Percentiles rank a stretch among this genome's conserved stretches.
Conservation (phyloP, 169 alveolate species). For the Miamiensis avidus region DNA sequence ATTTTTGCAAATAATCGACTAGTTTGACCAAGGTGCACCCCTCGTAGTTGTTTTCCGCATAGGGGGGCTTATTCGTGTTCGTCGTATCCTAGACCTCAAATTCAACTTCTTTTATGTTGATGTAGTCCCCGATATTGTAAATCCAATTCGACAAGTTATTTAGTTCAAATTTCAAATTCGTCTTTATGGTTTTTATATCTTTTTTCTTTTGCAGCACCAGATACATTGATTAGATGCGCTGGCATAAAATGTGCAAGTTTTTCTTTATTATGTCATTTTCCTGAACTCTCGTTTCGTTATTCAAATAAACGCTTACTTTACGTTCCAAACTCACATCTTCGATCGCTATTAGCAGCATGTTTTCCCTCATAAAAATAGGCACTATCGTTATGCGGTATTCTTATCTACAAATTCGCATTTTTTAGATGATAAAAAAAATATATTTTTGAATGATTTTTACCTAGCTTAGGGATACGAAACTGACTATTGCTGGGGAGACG, state of each 20-base stretch:
- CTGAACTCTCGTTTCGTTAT: neutral
- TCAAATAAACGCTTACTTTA: neutral
- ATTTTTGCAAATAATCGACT: neutral
- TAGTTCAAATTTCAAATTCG: neutral
- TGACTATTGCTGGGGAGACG: too few species aligned
- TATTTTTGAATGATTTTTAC: too few species aligned
- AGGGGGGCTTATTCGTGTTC: neutral
- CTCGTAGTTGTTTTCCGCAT: neutral
- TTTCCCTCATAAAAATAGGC: neutral
- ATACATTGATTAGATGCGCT: neutral
- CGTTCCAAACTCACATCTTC: neutral
- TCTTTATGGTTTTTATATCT: neutral
- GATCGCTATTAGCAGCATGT: neutral
- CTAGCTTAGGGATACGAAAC: too few species aligned
- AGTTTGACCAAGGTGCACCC: neutral
- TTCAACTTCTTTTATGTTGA: neutral
- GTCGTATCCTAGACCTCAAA: neutral
- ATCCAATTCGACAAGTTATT: neutral
- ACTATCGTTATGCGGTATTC: neutral
- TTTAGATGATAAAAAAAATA: too few species aligned
- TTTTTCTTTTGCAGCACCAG: neutral
- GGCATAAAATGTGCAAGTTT: neutral
- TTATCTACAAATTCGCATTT: too few species aligned
- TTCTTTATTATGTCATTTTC: neutral
- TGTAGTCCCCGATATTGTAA: neutral